Base-by-base conservation (phyloP, 1,284 basidiomycete genomes). In the Microbotryum scabiosae region DNA sequence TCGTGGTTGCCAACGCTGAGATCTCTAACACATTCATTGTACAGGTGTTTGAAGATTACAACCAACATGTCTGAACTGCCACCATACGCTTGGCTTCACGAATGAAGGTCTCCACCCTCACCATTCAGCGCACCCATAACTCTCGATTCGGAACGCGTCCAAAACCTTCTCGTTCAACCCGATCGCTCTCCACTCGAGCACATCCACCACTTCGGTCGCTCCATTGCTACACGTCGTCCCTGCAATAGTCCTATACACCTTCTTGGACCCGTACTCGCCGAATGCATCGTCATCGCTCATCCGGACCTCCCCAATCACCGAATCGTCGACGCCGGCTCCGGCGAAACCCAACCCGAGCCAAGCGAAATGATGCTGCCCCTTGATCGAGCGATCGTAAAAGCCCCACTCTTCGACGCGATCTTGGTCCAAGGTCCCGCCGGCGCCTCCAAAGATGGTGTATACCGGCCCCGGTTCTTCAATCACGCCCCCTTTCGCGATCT, bases 391-490 rank as follows among this genome's bases (percentile, higher is more conserved):
- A 51, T 60, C 64, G 51, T 65, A 66, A 50, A 69, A 64, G 14
- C 63, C 66, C 69, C 69, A 71, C 0, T 69, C 54, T 48, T 69
- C 69, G 21, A 71, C 69, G 3, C 49, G 47, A 26, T 71, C 69
- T 12, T 14, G 10, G 50, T 71, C 69, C n/a, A 71, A 56, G 20
- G 62, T 55, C 12, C 69, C 69, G 10, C 69, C 69, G 5, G 69
- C 66, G 0, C 69, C 69, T 3, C 69, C 69, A 9, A 56, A 54
- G 10, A 65, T 56, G n/a, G 65, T 32, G 32, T 63, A 57, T 10
- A 70, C 46, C 7, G 66, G 51, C 2, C 69, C 69, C 9, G 49
- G 30, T 5, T 66, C 66, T 4, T 53, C 48, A n/a, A 64, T 46
- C 16, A 36, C 32, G 18, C 36, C 47, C 28, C 25, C 28, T 14